A percentile compares a stretch with the other conserved stretches of the same genome.
Evolutionary conservation across 345 rosid genomes (phyloP).

Genomic region (Turnera subulata): DNA sequence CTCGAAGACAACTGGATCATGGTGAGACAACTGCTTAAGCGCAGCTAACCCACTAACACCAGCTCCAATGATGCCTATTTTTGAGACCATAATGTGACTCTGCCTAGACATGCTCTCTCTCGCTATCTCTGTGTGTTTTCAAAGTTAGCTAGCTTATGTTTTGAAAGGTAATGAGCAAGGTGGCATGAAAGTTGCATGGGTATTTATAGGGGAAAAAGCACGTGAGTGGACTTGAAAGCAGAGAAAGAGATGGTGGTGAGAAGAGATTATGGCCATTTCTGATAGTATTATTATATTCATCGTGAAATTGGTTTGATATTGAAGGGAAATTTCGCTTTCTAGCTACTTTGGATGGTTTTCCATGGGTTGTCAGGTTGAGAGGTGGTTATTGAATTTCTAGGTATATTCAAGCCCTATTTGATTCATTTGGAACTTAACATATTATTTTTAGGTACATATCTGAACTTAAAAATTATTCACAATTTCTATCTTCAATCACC

Average conservation of each 20-base stretch:
- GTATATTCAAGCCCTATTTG: too few relatives aligned
- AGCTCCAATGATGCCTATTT: slow-evolving; percentile 74
- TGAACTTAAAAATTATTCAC: too few relatives aligned
- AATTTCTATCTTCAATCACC: too few relatives aligned
- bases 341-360: background rate
- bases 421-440: too few relatives aligned
- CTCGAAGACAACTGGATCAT: slow-evolving; percentile 70
- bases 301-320: background rate
- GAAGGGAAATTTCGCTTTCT: too few relatives aligned
- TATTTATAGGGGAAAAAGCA: slow-evolving; percentile 35
- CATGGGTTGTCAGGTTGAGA: too few relatives aligned
- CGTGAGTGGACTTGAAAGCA: slow-evolving; percentile 17
- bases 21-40: slow-evolving; percentile 60
- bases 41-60: slow-evolving; percentile 90
- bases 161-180: background rate
- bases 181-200: slow-evolving; percentile 2
- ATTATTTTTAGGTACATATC: too few relatives aligned
- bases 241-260: background rate
- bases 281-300: background rate
- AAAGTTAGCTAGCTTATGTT: background rate
- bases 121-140: background rate
- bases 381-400: too few relatives aligned
- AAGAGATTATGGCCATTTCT: slow-evolving; percentile 8
- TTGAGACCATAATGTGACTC: slow-evolving; percentile 33
- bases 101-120: slow-evolving; percentile 31